A percentile compares a stretch with the other conserved stretches of the same genome.
phyloP scores from a whole-genome alignment of 768 basidiomycete genomes.

The Chlorophyllum brunneum region DNA sequence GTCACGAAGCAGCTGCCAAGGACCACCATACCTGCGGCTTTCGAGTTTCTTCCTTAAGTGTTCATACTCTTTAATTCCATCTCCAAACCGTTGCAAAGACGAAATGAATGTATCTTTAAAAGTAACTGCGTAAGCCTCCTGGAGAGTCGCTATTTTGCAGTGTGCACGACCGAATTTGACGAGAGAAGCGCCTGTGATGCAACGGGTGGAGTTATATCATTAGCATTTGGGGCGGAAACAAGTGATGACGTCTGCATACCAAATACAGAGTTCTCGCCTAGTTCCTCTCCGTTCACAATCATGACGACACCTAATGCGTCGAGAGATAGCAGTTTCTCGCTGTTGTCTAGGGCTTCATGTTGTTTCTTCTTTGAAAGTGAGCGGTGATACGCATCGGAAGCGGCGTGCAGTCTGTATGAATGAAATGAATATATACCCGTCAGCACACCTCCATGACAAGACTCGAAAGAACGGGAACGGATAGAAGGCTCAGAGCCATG shows the following conservation, averaged over 20 bases:
- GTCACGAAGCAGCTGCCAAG: neutral
- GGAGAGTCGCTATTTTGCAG: constrained; percentile 79
- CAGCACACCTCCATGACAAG: too few species aligned
- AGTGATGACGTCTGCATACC: constrained; percentile 35
- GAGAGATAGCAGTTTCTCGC: constrained; percentile 69
- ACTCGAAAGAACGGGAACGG: too few species aligned
- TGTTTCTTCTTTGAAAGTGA: constrained; percentile 74
- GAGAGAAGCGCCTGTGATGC: constrained; percentile 67
- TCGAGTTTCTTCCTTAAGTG: constrained; percentile 81
- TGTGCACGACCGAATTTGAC: constrained; percentile 78
- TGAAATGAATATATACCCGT: too few species aligned
- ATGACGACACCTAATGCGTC: constrained; percentile 84
- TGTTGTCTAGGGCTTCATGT: constrained; percentile 54
- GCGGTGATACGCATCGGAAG: constrained; percentile 69
- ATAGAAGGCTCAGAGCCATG: too few species aligned
- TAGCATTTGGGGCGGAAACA: neutral
- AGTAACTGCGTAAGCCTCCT: constrained; percentile 73
- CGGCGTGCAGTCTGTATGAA: constrained; percentile 55
- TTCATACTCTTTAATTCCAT: constrained; percentile 83
- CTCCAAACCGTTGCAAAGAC: constrained; percentile 60
- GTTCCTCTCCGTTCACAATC: constrained; percentile 82
- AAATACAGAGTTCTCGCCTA: constrained; percentile 71
- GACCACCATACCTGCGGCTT: constrained; percentile 61
- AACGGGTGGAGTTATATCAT: neutral
- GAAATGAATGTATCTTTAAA: constrained; percentile 72